A percentile compares a stretch with the other conserved stretches of the same genome.
These are phyloP conservation scores for Metschnikowia lachancei DNA, from an alignment of 805 yeast genomes.

Conservation along the genomic window DNA sequence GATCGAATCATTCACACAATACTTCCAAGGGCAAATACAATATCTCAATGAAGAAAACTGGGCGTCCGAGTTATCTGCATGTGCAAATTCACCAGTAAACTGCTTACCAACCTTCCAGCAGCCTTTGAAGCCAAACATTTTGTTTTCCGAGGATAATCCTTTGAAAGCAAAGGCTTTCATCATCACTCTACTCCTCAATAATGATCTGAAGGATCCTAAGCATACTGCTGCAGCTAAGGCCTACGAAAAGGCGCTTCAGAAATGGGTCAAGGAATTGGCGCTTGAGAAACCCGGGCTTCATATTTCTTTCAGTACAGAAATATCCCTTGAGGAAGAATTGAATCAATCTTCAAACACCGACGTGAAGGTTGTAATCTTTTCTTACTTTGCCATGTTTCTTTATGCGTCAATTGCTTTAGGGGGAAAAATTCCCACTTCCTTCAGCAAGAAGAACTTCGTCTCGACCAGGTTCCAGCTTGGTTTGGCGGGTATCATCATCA, in stretches of 20 bases:
- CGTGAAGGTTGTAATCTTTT: slow-evolving; percentile 60
- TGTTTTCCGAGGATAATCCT: slow-evolving; percentile 56
- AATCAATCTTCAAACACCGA: slow-evolving; percentile 82
- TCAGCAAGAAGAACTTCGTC: slow-evolving; percentile 31
- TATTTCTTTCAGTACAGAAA: slow-evolving; percentile 75
- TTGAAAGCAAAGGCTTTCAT: slow-evolving; percentile 69
- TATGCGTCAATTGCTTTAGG: slow-evolving; percentile 84
- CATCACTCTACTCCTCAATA: slow-evolving; percentile 67
- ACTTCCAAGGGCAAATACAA: slow-evolving; percentile 64
- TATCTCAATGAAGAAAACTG: slow-evolving; percentile 53
- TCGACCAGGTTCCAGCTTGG: slow-evolving; percentile 74
- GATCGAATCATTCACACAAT: slow-evolving; percentile 84
- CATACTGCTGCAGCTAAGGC: slow-evolving; percentile 40
- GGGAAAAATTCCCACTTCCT: slow-evolving; percentile 46
- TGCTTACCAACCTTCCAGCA: slow-evolving; percentile 91
- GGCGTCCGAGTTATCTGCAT: slow-evolving; percentile 51
- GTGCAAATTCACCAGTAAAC: slow-evolving; percentile 79
- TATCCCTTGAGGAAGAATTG: slow-evolving; percentile 80
- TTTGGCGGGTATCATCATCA: slow-evolving; percentile 78
- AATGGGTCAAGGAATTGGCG: slow-evolving; percentile 44
- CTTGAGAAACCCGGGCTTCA: slow-evolving; percentile 57
- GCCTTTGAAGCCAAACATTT: slow-evolving; percentile 68
- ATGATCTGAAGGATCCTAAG: slow-evolving; percentile 41
- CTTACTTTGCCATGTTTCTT: slow-evolving; percentile 82
- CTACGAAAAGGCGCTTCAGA: slow-evolving; percentile 75